Base-by-base conservation (phyloP, 495 filamentous ascomycete species). In the Aspergillus carlsbadensis region DNA sequence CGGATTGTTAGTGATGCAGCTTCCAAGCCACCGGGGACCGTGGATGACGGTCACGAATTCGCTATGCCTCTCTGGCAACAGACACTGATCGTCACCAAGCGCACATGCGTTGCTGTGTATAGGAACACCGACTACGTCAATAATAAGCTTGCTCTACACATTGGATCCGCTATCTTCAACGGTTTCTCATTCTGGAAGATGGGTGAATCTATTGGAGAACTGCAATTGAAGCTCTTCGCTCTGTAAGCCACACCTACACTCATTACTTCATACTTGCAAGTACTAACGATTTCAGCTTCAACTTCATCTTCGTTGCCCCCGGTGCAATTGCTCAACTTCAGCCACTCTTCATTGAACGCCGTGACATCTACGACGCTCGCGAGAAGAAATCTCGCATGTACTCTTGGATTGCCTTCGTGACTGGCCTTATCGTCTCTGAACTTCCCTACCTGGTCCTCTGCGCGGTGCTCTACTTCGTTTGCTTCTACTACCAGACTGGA, bases 101-200 rank as follows among this genome's bases (percentile, higher is more conserved):
- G 86, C 5, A 80, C 82, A 41, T 86, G 81, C 60, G 70, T 73
- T 0, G 73, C 84, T 26, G 77, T 86, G 54, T 88, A 77, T 80
- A 78, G 86, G 49, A 71, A 81, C 62, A 73, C 80, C 54, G 81
- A 78, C 59, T 90, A 92, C 69, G 66, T 84, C 44, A 85, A 84
- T 65, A 84, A 83, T 54, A 88, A 87, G 64, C 69, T 88, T 43
- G 58, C 61, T 3, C 51, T 71, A 6, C 70, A 72, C 41, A 67
- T 77, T 17, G 61, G 66, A 3, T 69, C 65, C 1, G 70, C 73
- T 17, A 52, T 76, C 2, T 65, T 76, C 42, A 78, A 75, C 41
- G 73, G 74, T 2, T 76, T 78, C 44, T 72, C 72, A 0, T 76
- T 76, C 63, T 78, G 68, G 67, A 71, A 57, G 55, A 68, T 70